Evolutionary conservation across 768 basidiomycete genomes (phyloP).

Genomic region (Termitomyces sp.): DNA sequence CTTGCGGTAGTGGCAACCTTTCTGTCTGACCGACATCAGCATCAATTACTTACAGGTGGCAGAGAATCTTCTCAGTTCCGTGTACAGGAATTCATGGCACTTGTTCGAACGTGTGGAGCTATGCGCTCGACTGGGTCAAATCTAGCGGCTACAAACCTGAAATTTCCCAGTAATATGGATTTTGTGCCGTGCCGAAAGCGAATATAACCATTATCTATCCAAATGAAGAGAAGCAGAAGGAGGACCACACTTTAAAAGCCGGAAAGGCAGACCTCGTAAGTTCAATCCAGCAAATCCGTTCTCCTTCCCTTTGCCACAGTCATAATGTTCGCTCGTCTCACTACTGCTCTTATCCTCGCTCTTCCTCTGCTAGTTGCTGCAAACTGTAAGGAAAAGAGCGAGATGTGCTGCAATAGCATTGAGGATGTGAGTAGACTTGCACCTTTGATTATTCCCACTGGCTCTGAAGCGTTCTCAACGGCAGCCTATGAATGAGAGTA

Average conservation of each 20-base stretch:
- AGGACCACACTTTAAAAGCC: background rate
- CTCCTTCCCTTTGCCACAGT: background rate
- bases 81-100: background rate
- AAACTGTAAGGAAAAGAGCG: background rate
- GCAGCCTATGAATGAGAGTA: background rate
- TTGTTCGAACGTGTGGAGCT: background rate
- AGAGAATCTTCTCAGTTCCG: background rate
- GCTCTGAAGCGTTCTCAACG: background rate
- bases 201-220: background rate
- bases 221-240: background rate
- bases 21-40: too few relatives aligned
- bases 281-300: background rate
- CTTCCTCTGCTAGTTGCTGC: slow-evolving; percentile 1
- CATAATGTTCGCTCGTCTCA: slow-evolving; percentile 3
- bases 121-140: background rate
- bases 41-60: background rate
- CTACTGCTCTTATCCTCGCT: background rate
- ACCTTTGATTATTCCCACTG: background rate
- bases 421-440: background rate
- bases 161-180: background rate
- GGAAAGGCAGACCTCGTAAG: background rate
- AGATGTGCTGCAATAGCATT: slow-evolving; percentile 1
- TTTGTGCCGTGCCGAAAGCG: background rate
- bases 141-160: background rate
- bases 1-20: too few relatives aligned